These are phyloP conservation scores for Hibiscus mutabilis DNA, from an alignment of 345 rosid species.

Conservation along the genomic window DNA sequence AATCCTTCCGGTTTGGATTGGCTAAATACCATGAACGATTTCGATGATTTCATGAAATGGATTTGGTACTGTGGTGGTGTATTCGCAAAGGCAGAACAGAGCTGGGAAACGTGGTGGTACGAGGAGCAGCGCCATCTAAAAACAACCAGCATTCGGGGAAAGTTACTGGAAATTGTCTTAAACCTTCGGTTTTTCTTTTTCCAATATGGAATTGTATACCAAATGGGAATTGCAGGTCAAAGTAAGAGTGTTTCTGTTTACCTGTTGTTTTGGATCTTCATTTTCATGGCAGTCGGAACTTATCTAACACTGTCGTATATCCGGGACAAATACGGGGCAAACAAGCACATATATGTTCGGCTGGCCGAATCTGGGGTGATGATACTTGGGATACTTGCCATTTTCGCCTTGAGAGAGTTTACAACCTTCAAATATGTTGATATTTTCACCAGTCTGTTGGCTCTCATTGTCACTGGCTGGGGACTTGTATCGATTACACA, in stretches of 20 bases:
- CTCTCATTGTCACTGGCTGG: conserved; percentile 89
- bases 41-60: conserved; percentile 67
- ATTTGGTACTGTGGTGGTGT: conserved; percentile 58
- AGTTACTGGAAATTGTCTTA: conserved; percentile 60
- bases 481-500: conserved; percentile 67
- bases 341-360: conserved; percentile 54
- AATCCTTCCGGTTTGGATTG: conserved; percentile 89
- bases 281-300: conserved; percentile 41
- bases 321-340: conserved; percentile 42
- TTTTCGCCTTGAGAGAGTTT: conserved; percentile 33
- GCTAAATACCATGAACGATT: conserved; percentile 70
- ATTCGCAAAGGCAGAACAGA: conserved; percentile 49
- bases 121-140: conserved; percentile 53
- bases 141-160: conserved; percentile 56
- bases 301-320: conserved; percentile 46
- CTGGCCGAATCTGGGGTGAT: conserved; percentile 44
- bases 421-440: conserved; percentile 40
- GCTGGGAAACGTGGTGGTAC: conserved; percentile 95
- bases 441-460: conserved; percentile 59
- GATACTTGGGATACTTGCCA: conserved; percentile 31
- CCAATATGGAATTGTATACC: conserved; percentile 83
- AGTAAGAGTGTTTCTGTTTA: conserved; percentile 46
- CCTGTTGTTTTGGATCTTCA: conserved; percentile 41
- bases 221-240: conserved; percentile 31
- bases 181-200: conserved; percentile 80